Percentiles rank a stretch among this genome's conserved stretches.
Evolutionary conservation across 1,284 basidiomycete species (phyloP).

Genomic region (Schizophyllum commune): DNA sequence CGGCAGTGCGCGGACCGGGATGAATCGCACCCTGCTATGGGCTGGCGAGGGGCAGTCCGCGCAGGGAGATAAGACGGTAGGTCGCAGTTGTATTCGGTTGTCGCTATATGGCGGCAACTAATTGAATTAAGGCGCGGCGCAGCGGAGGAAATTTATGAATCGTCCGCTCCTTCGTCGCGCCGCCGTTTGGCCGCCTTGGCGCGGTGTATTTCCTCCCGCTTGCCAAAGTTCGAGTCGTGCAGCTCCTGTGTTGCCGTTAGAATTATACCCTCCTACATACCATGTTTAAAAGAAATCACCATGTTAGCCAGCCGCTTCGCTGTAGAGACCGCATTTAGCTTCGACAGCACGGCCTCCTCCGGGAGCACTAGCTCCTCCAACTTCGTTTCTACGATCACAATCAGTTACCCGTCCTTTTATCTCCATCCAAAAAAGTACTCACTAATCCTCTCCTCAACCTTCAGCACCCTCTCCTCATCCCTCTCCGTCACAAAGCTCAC

Average conservation of each 20-base stretch:
- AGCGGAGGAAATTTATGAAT: neutral
- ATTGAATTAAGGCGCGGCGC: no score
- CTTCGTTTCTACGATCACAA: conserved; percentile 48
- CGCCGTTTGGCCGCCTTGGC: conserved; percentile 47
- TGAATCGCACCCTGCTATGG: no score
- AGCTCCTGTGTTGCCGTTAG: conserved; percentile 53
- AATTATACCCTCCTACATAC: conserved; percentile 1
- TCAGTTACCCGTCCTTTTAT: conserved; percentile 4
- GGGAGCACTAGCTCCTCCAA: conserved; percentile 68
- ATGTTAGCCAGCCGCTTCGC: conserved; percentile 93
- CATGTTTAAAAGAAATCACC: conserved; percentile 41
- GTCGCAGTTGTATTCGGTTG: no score
- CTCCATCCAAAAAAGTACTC: conserved; percentile 17
- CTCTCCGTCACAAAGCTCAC: conserved; percentile 93
- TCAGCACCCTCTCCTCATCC: conserved; percentile 81
- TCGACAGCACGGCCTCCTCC: conserved; percentile 80
- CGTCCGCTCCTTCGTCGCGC: conserved; percentile 10
- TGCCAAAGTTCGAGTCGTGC: conserved; percentile 87
- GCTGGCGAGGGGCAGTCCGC: no score
- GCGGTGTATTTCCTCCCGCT: conserved; percentile 75
- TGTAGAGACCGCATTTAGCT: conserved; percentile 82
- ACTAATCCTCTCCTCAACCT: conserved; percentile 86
- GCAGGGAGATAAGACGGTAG: no score
- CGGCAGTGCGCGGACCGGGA: no score
- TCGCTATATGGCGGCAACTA: no score